Percentiles rank a stretch among this genome's conserved stretches.
phyloP scores from a whole-genome alignment of 768 basidiomycete genomes.

The Glaciozyma antarctica region DNA sequence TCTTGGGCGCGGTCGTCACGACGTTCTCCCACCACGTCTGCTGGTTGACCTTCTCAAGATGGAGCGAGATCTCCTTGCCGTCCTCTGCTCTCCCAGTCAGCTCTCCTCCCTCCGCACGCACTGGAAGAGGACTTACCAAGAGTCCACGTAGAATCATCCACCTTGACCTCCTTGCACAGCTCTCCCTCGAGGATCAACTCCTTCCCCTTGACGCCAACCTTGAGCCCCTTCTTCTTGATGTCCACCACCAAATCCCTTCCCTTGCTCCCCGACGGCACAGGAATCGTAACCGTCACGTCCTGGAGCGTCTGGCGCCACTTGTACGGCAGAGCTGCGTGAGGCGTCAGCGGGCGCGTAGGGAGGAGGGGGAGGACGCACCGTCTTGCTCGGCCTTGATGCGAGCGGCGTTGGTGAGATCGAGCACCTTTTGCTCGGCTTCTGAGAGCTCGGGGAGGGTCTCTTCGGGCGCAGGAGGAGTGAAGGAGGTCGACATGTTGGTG shows the following conservation, averaged over 20 bases:
- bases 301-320: constrained; percentile 80
- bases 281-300: constrained; percentile 71
- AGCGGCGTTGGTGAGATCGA: constrained; percentile 59
- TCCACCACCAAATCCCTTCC: constrained; percentile 62
- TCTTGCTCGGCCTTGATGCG: constrained; percentile 73
- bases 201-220: constrained; percentile 71
- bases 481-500: neutral
- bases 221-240: constrained; percentile 73
- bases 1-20: constrained; percentile 85
- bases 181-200: constrained; percentile 82
- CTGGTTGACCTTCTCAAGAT: constrained; percentile 77
- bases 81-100: constrained; percentile 51
- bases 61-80: constrained; percentile 58
- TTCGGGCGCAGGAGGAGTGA: neutral
- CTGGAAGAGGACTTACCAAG: constrained; percentile 52
- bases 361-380: constrained; percentile 46
- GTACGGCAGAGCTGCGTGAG: constrained; percentile 55
- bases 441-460: constrained; percentile 61
- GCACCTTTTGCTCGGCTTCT: constrained; percentile 61
- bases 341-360: neutral
- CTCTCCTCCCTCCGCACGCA: neutral
- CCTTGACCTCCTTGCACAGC: constrained; percentile 82
- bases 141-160: constrained; percentile 97
- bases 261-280: constrained; percentile 78
- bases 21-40: constrained; percentile 98